These are phyloP conservation scores for Suillus spraguei DNA, from an alignment of 768 basidiomycete genomes.

Conservation along the genomic window DNA sequence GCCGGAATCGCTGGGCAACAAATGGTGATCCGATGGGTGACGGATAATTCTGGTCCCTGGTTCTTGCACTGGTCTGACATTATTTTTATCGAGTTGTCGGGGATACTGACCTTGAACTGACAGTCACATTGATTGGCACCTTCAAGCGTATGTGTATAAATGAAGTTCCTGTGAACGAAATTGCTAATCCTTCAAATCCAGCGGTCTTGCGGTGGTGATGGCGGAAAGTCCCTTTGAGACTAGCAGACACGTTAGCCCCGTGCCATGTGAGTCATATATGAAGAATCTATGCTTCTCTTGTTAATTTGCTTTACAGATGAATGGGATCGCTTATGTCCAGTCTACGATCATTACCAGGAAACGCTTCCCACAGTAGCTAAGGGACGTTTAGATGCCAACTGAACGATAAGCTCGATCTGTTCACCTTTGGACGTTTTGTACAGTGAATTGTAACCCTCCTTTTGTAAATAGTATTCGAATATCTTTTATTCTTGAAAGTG, in stretches of 20 bases:
- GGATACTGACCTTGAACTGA: not conserved
- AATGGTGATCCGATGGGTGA: conserved; percentile 22
- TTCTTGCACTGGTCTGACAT: conserved; percentile 20
- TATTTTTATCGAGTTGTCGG: not conserved
- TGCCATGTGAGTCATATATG: not conserved
- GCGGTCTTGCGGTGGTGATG: conserved; percentile 34
- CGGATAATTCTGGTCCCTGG: conserved; percentile 56
- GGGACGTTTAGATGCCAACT: not conserved
- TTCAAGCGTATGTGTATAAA: conserved; percentile 16
- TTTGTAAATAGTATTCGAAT: too few relatives aligned
- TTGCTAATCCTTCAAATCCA: conserved; percentile 1
- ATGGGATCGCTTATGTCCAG: conserved; percentile 30
- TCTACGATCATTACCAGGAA: conserved; percentile 4
- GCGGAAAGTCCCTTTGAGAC: conserved; percentile 25
- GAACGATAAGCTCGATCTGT: not conserved
- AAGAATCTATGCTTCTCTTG: not conserved
- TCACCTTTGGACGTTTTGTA: too few relatives aligned
- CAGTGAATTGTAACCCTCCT: too few relatives aligned
- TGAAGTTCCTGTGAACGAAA: not conserved
- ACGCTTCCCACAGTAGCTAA: not conserved
- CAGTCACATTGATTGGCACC: conserved; percentile 24
- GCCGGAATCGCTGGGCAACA: not conserved
- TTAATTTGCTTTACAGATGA: conserved; percentile 15
- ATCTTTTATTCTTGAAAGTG: too few relatives aligned
- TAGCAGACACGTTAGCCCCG: not conserved